Conservation (phyloP, 192 early-diverging fungal species). For the Pecoramyces ruminantium region DNA sequence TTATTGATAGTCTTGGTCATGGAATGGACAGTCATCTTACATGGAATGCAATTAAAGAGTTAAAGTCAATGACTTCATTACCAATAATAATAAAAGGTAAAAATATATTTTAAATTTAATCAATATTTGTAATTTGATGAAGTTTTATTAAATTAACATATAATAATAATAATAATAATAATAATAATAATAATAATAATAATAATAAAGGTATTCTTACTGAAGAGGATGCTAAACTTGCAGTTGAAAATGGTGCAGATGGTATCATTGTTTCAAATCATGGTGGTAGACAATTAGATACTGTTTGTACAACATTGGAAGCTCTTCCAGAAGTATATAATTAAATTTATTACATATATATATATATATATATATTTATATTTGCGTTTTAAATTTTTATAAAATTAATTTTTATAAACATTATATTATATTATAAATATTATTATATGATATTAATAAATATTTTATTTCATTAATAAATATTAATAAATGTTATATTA, state of each 20-base stretch:
- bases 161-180: not conserved
- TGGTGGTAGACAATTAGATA: conserved; percentile 90
- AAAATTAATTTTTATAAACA: no score
- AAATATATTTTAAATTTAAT: no score
- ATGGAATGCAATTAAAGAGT: not conserved
- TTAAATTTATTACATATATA: no score
- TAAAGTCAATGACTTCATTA: not conserved
- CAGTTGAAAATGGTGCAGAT: conserved; percentile 54
- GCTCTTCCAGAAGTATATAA: conserved; percentile 58
- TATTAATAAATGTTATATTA: no score
- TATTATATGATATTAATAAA: no score
- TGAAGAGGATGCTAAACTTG: conserved; percentile 75
- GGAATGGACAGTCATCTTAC: not conserved
- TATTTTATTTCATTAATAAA: no score
- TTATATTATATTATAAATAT: no score
- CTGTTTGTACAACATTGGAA: conserved; percentile 60
- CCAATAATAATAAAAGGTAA: not conserved
- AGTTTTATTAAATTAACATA: no score
- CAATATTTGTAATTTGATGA: no score
- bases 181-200: not conserved
- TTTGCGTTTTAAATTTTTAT: no score
- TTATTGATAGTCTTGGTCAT: not conserved
- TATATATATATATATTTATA: no score
- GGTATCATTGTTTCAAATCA: conserved; percentile 92
- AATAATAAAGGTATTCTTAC: conserved; percentile 69